Conservation (phyloP, 78 protist genomes). For the Dictyostelium firmibasis region DNA sequence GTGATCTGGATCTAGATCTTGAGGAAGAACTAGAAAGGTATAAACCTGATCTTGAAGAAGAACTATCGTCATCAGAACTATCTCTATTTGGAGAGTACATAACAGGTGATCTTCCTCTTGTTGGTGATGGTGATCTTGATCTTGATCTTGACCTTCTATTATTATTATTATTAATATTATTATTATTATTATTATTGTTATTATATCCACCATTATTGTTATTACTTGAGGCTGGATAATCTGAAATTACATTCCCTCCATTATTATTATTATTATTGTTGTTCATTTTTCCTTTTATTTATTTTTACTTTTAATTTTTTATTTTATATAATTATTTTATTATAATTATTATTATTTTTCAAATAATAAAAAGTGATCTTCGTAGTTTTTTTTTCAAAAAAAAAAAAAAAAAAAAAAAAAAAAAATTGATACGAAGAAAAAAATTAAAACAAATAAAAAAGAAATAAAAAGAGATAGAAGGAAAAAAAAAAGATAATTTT, state of each 20-base stretch:
- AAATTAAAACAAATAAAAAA: not conserved
- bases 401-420: not conserved
- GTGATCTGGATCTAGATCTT: not conserved
- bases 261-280: not conserved
- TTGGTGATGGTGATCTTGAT: conserved; percentile 16
- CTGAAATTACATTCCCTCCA: not conserved
- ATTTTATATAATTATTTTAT: not conserved
- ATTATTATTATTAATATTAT: not conserved
- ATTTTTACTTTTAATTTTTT: not conserved
- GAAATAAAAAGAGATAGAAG: too few species aligned
- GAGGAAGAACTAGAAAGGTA: not conserved
- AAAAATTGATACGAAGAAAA: not conserved
- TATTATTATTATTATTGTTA: not conserved
- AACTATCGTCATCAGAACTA: not conserved
- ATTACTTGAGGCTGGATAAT: not conserved
- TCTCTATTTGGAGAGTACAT: not conserved
- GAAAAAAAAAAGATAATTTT: not conserved
- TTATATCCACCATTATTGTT: not conserved
- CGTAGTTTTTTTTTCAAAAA: not conserved
- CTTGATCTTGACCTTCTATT: conserved; percentile 16
- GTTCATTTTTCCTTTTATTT: not conserved
- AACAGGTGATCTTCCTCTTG: not conserved
- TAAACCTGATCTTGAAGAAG: not conserved
- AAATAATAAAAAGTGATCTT: not conserved
- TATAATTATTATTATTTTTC: not conserved